Percentiles rank a stretch among this genome's conserved stretches.
Evolutionary conservation across 805 yeast species (phyloP).

Genomic region (Yarrowia sp.): DNA sequence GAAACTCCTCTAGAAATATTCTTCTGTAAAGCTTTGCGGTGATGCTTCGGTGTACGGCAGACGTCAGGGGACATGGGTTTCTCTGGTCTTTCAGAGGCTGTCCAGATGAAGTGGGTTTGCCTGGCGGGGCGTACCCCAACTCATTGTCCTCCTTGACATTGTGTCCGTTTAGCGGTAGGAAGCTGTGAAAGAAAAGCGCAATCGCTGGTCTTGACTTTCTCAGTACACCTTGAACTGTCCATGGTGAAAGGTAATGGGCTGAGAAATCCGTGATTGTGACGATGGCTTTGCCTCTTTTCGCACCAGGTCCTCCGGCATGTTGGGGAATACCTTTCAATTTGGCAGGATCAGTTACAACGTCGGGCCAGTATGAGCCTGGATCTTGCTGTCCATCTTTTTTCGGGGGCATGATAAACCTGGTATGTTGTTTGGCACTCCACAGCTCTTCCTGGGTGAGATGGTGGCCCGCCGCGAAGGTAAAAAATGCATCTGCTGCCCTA

Average conservation of each 20-base stretch:
- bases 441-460: not conserved
- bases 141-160: not conserved
- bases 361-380: slow-evolving; percentile 19
- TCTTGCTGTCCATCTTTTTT: not conserved
- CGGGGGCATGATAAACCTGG: slow-evolving; percentile 20
- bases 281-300: not conserved
- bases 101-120: not conserved
- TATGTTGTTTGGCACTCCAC: not conserved
- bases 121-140: not conserved
- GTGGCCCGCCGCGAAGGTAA: slow-evolving; percentile 6
- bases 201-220: slow-evolving; percentile 8
- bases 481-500: not conserved
- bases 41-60: not conserved
- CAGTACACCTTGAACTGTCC: slow-evolving; percentile 13
- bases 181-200: not conserved
- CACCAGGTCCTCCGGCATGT: not conserved
- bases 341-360: not conserved
- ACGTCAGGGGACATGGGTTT: slow-evolving; percentile 1
- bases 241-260: not conserved
- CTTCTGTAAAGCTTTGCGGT: slow-evolving; percentile 11
- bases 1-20: slow-evolving; percentile 17
- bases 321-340: slow-evolving; percentile 9
- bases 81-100: not conserved
- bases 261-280: not conserved
- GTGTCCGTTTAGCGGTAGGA: slow-evolving; percentile 4